Evolutionary conservation across 352 stramenopile species (phyloP), one percentile per base, ranked within the genome.

Genomic region (Phytophthora gonapodyides): DNA sequence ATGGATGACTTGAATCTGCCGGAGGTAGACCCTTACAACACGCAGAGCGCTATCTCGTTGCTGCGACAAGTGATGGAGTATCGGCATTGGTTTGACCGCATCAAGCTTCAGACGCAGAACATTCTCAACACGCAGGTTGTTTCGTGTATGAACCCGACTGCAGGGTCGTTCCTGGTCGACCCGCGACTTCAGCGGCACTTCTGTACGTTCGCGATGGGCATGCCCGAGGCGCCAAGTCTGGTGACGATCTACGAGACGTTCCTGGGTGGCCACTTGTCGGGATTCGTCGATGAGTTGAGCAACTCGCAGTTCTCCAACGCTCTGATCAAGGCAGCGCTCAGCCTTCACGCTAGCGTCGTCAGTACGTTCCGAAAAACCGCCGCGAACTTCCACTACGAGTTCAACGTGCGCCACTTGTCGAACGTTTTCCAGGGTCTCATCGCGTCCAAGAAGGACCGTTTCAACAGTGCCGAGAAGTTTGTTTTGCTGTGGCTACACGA

Each of bases 381-480:
- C 4, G 84, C 86, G 6, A 99, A 99, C 62, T 99, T 99, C 64
- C 96, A 99, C 78, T 99, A 99, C 74, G 94, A 99, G 75, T 99
- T 99, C 69, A 98, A 98, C 50, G 96, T 99, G 40, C 89, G 96
- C 5, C 91, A 99, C 66, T 79, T 99, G 27, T 96, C 82, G 34
- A 98, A 98, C 57, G 91, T 99, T 1, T 99, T 99, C 69, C 96
- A 99, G 68, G 96, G 96, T 5, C 73, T 99, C 17, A 94, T 99
- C 31, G 89, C 96, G 0, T 96, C 89, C 2, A 94, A 97, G 52
- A 96, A 96, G 42, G 79, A 94, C 44, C 89, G 97, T 10, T 98
- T 98, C 56, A 83, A 83, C 11, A 87, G 78, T 7, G 74, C 89
- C 0, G 93, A 98, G 42, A 99, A 98, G 67, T 98, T 99, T 36